Base-by-base conservation (phyloP, 192 early-diverging fungal genomes). In the Dispira simplex region DNA sequence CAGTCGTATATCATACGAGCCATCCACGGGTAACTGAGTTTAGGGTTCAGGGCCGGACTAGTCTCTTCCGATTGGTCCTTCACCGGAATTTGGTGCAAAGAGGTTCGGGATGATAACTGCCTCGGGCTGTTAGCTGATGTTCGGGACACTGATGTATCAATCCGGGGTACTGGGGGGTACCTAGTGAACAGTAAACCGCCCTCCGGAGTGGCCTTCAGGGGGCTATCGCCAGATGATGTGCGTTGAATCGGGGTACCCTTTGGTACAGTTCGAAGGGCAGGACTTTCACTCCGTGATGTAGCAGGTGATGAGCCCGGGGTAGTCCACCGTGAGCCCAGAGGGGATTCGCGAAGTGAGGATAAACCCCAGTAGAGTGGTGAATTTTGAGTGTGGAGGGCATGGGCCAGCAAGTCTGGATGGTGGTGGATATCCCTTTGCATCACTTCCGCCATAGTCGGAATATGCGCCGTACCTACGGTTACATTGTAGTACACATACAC, bases 121-220 rank as follows among this genome's bases (percentile, higher is more conserved):
- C 10, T 26, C 51, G 26, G 56, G 8, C 16, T 39, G 9, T 20
- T 23, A 23, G 48, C 11, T 8, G 56, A 58, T 39, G 23, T 25
- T 11, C 59, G 59, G 59, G 59, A 62, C 44, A 62, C 59, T 14
- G 59, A 62, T 8, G 59, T 62, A n/a, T 62, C 59, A 39, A 62
- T 62, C 44, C 44, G 59, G n/a, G 59, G 59, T n/a, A 62, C n/a
- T 10, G 59, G 43, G 11, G 59, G 59, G 13, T 39, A 44, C 59
- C 25, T 25, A 13, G 25, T 14, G 12, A 13, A 21, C 21, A 3
- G 1, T 18, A 21, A 28, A 21, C 23, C 8, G 23, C 16, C 2
- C 18, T 27, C 28, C 4, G n/a, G 8, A 8, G 23, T 18, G 8
- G 23, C 4, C 1, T 18, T 8, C 4, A 4, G 49, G 23, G 16